Evolutionary conservation across 2,329 filamentous ascomycete species (phyloP).

Genomic region (Gnomoniopsis sp.): DNA sequence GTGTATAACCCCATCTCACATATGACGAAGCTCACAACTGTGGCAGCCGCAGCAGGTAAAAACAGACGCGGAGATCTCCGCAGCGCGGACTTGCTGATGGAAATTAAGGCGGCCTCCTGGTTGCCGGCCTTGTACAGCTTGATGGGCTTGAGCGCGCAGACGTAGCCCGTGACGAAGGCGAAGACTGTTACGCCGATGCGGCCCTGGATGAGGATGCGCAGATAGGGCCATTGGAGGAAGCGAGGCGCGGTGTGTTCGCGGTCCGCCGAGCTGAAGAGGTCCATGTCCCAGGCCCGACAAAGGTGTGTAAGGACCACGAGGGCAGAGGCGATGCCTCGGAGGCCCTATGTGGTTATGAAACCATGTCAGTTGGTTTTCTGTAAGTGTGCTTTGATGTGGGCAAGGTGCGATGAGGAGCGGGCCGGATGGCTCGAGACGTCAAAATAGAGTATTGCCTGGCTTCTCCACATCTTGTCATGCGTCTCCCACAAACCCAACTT

Average conservation of each 20-base stretch:
- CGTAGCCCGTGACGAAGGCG: conserved; percentile 62
- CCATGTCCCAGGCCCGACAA: conserved; percentile 46
- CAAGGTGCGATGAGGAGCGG: no score
- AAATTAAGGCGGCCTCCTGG: conserved; percentile 48
- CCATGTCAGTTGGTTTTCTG: background rate
- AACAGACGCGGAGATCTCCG: conserved; percentile 56
- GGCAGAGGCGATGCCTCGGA: conserved; percentile 52
- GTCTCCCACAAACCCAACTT: background rate
- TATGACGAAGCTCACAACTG: conserved; percentile 49
- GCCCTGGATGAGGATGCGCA: conserved; percentile 58
- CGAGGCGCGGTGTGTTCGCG: conserved; percentile 41
- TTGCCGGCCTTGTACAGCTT: conserved; percentile 51
- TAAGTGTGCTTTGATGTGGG: conserved; percentile 4
- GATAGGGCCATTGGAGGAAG: conserved; percentile 54
- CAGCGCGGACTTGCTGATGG: conserved; percentile 55
- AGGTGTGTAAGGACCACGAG: conserved; percentile 55
- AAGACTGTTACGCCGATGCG: conserved; percentile 65
- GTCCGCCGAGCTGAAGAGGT: conserved; percentile 44
- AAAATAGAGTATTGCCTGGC: background rate
- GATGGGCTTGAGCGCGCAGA: conserved; percentile 60
- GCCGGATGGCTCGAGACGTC: background rate
- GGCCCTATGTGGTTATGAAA: conserved; percentile 36
- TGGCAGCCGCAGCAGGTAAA: conserved; percentile 54
- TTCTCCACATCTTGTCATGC: background rate
- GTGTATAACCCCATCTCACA: conserved; percentile 55